These are phyloP conservation scores for Botrytis sinoallii DNA, from an alignment of 2,329 filamentous ascomycete genomes.

Conservation along the genomic window DNA sequence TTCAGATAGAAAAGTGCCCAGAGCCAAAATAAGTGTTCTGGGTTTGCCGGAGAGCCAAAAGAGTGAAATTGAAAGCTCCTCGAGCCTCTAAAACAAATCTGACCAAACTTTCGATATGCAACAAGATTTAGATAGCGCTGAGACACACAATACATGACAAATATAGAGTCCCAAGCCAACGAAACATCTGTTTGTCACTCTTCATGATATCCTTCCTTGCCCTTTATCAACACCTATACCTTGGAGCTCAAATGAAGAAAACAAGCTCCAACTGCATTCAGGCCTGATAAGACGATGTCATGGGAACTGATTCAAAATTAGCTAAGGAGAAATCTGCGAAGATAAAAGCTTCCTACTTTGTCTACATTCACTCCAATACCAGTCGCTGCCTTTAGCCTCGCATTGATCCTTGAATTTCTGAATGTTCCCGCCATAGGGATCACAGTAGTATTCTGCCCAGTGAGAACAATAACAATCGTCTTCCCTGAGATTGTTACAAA, in stretches of 20 bases:
- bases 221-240: too few species aligned
- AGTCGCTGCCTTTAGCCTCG: background rate
- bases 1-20: too few species aligned
- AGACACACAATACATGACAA: too few species aligned
- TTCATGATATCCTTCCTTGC: background rate
- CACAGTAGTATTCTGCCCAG: background rate
- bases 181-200: background rate
- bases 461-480: background rate
- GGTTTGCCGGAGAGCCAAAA: background rate
- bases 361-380: slow-evolving; percentile 1
- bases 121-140: too few species aligned
- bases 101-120: background rate
- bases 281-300: too few species aligned
- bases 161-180: background rate
- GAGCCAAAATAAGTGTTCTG: background rate
- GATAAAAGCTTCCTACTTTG: background rate
- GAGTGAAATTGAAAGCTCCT: background rate
- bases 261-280: too few species aligned
- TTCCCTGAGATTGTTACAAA: background rate
- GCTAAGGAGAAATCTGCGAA: background rate
- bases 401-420: background rate
- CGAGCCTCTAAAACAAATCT: background rate
- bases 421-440: background rate
- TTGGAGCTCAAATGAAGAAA: too few species aligned
- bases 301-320: background rate